phyloP scores from a whole-genome alignment of 176 grass and related monocot genomes.

The Avena sativa region DNA sequence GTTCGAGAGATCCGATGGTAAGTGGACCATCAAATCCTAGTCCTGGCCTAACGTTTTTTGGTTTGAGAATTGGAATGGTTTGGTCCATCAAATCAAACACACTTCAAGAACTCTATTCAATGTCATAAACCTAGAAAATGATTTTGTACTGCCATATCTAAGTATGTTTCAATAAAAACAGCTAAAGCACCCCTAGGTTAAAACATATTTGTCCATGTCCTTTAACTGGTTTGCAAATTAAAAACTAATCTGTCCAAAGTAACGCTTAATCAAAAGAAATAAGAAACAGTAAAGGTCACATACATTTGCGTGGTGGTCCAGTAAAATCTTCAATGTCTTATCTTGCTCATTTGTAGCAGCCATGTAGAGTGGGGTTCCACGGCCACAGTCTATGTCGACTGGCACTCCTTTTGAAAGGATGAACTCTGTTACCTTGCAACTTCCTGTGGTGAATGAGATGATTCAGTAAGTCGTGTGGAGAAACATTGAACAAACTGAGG shows the following conservation, averaged over 20 bases:
- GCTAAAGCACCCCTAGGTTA: background rate
- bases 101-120: background rate
- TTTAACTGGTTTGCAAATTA: background rate
- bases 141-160: background rate
- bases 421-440: constrained; percentile 40
- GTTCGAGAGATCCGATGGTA: background rate
- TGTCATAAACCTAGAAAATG: background rate
- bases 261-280: background rate
- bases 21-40: background rate
- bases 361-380: constrained; percentile 35
- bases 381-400: constrained; percentile 38
- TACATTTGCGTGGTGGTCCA: constrained; percentile 51
- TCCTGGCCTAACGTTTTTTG: background rate
- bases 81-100: background rate
- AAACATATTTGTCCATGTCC: background rate
- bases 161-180: background rate
- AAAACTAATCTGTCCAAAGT: background rate
- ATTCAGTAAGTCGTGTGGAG: background rate
- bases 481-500: background rate
- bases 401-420: constrained; percentile 40
- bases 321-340: constrained; percentile 45
- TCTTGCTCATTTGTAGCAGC: constrained; percentile 26
- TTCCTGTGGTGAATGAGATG: constrained; percentile 19
- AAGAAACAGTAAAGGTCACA: background rate
- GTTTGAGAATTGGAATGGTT: background rate